phyloP scores from a whole-genome alignment of 1,139 yeast species.

The Candida sanyaensis region DNA sequence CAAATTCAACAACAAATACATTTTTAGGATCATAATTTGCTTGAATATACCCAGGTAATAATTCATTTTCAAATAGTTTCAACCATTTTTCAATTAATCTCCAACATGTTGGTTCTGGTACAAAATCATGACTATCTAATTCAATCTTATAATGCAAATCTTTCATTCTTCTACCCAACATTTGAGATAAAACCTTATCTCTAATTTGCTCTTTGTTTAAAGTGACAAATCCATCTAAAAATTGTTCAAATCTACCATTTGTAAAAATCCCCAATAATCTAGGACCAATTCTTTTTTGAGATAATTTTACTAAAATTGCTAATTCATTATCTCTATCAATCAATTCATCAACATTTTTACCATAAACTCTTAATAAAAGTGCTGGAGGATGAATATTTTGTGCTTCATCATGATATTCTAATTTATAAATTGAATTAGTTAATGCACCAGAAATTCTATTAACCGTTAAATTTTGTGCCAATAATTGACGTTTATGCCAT shows the following conservation, averaged over 20 bases:
- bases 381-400: conserved; percentile 35
- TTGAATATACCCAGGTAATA: conserved; percentile 27
- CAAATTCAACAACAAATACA: conserved; percentile 52
- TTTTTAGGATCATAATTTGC: conserved; percentile 34
- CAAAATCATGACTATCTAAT: conserved; percentile 52
- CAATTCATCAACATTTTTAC: conserved; percentile 84
- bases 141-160: conserved; percentile 84
- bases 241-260: conserved; percentile 93
- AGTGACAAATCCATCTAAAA: conserved; percentile 76
- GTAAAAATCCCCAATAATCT: conserved; percentile 81
- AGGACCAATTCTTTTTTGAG: conserved; percentile 84
- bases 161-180: conserved; percentile 95
- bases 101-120: conserved; percentile 63
- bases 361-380: conserved; percentile 79
- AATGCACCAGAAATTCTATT: conserved; percentile 85
- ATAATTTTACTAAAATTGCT: conserved; percentile 68
- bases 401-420: conserved; percentile 41
- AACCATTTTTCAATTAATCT: conserved; percentile 72
- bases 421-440: conserved; percentile 84
- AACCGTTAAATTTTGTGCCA: conserved; percentile 48
- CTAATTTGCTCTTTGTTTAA: conserved; percentile 73
- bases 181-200: conserved; percentile 72
- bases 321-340: conserved; percentile 87
- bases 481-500: conserved; percentile 62
- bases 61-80: conserved; percentile 47